Evolutionary conservation across 805 yeast genomes (phyloP).

Genomic region (Candida dajiaensis): DNA sequence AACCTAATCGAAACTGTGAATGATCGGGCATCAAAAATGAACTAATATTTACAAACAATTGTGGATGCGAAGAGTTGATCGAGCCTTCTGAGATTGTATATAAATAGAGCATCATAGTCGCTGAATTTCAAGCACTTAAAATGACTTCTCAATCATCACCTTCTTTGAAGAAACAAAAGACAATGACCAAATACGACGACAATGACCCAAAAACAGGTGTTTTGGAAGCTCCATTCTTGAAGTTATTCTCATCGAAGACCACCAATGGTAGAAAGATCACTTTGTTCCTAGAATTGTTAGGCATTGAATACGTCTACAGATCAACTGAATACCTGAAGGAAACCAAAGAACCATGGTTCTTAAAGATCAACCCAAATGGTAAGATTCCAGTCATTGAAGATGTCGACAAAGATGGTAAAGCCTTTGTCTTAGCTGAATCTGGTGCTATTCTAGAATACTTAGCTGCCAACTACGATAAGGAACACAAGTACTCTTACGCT

Average conservation of each 20-base stretch:
- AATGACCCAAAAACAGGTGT: slow-evolving; percentile 5
- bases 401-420: slow-evolving; percentile 30
- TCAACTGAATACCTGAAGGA: slow-evolving; percentile 34
- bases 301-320: slow-evolving; percentile 28
- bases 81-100: background rate
- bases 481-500: slow-evolving; percentile 33
- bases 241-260: slow-evolving; percentile 34
- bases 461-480: slow-evolving; percentile 52
- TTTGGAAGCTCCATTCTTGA: slow-evolving; percentile 33
- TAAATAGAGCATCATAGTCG: background rate
- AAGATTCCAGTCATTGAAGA: slow-evolving; percentile 50
- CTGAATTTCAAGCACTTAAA: background rate
- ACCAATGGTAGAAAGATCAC: slow-evolving; percentile 36
- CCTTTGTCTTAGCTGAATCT: slow-evolving; percentile 44
- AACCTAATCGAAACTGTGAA: background rate
- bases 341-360: slow-evolving; percentile 51
- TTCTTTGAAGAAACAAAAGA: background rate
- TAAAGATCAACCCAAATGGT: slow-evolving; percentile 54
- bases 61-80: background rate
- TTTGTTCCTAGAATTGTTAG: slow-evolving; percentile 30
- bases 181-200: slow-evolving; percentile 5
- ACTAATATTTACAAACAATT: background rate
- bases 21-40: background rate
- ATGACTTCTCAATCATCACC: background rate
- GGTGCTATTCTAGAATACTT: slow-evolving; percentile 57